These are phyloP conservation scores for Fraxinus paxiana DNA, from an alignment of 305 asterid species.

Conservation along the genomic window DNA sequence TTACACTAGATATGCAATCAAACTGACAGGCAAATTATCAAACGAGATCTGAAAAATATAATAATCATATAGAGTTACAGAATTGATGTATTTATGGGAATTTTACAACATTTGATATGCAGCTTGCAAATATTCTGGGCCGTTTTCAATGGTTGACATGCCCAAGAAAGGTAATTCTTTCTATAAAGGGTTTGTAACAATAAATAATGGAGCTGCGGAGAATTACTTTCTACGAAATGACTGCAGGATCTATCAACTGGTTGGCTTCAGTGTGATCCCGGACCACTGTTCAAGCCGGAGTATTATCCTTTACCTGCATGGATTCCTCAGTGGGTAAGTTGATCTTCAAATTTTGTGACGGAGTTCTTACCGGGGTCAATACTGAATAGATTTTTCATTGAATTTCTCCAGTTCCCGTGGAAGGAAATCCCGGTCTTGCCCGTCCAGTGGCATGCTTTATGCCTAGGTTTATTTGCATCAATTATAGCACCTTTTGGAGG, in stretches of 20 bases:
- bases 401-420: conserved; percentile 58
- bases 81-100: neutral
- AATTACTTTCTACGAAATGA: conserved; percentile 28
- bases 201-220: conserved; percentile 12
- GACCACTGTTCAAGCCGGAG: conserved; percentile 64
- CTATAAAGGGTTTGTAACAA: neutral
- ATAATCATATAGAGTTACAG: neutral
- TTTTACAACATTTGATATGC: conserved; percentile 24
- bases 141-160: conserved; percentile 77
- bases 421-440: conserved; percentile 55
- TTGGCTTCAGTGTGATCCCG: conserved; percentile 91
- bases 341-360: neutral
- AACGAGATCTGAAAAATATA: neutral
- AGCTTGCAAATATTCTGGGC: conserved; percentile 73
- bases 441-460: conserved; percentile 78
- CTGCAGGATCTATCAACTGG: conserved; percentile 77
- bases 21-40: neutral
- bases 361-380: neutral
- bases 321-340: conserved; percentile 61
- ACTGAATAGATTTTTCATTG: conserved; percentile 1
- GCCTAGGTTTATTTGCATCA: conserved; percentile 78
- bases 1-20: neutral
- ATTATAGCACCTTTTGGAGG: conserved; percentile 94
- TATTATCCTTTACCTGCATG: conserved; percentile 46
- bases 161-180: conserved; percentile 68